A percentile compares a stretch with the other conserved stretches of the same genome.
Evolutionary conservation across 306 rosid species (phyloP).

Genomic region (Vigna mungo): DNA sequence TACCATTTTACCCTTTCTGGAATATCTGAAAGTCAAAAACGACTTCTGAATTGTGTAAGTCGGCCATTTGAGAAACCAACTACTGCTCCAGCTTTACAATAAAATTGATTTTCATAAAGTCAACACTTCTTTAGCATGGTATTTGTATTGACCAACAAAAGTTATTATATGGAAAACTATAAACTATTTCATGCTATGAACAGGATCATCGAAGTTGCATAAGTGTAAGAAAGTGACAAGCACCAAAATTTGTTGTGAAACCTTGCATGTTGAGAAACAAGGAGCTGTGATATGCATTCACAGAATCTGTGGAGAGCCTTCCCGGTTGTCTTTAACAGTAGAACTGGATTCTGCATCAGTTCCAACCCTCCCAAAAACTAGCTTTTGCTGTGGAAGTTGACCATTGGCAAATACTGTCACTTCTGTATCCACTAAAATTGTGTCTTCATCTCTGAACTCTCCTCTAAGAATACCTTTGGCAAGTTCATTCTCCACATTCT

Average conservation of each 20-base stretch:
- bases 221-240: neutral
- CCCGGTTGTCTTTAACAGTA: slow-evolving; percentile 44
- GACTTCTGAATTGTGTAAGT: too few relatives aligned
- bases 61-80: neutral
- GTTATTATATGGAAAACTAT: slow-evolving; percentile 8
- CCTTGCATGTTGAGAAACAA: neutral
- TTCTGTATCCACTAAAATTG: slow-evolving; percentile 76
- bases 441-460: slow-evolving; percentile 89
- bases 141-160: slow-evolving; percentile 20
- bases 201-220: slow-evolving; percentile 13
- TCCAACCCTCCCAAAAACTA: slow-evolving; percentile 63
- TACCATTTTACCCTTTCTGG: too few relatives aligned
- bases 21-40: too few relatives aligned
- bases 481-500: slow-evolving; percentile 87
- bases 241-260: slow-evolving; percentile 42
- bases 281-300: slow-evolving; percentile 39
- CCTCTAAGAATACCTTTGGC: slow-evolving; percentile 95
- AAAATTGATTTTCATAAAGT: neutral
- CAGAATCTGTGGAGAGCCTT: slow-evolving; percentile 57
- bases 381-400: slow-evolving; percentile 87
- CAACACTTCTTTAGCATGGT: slow-evolving; percentile 6
- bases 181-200: slow-evolving; percentile 32
- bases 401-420: slow-evolving; percentile 79
- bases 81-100: neutral
- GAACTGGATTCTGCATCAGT: slow-evolving; percentile 46